phyloP scores from a whole-genome alignment of 2,329 filamentous ascomycete species.

The Fusarium coffeatum region DNA sequence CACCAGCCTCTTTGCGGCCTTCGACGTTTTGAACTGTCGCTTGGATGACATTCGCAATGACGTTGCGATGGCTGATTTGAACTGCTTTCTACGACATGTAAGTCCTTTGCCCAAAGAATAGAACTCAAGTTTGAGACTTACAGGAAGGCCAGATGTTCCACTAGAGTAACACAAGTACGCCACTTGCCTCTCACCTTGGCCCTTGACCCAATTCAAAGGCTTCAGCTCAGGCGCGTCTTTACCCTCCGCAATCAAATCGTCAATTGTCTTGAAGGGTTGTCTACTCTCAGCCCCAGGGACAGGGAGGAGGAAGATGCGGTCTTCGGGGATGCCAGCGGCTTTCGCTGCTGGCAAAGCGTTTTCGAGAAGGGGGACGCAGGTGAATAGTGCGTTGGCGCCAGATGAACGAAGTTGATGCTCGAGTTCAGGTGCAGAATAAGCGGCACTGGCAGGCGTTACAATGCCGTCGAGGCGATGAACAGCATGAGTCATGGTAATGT shows the following conservation, averaged over 20 bases:
- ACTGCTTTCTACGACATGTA: constrained; percentile 74
- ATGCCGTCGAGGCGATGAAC: constrained; percentile 81
- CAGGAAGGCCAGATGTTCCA: constrained; percentile 81
- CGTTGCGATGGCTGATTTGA: constrained; percentile 83
- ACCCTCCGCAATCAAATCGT: constrained; percentile 74
- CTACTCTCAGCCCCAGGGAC: constrained; percentile 68
- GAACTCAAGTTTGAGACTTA: constrained; percentile 51
- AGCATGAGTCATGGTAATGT: constrained; percentile 77
- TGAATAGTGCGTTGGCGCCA: constrained; percentile 76
- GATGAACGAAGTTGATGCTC: constrained; percentile 78
- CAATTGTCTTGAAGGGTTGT: constrained; percentile 70
- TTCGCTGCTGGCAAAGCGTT: constrained; percentile 73
- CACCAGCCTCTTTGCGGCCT: constrained; percentile 50
- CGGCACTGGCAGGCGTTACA: constrained; percentile 79
- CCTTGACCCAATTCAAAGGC: constrained; percentile 68
- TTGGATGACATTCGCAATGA: constrained; percentile 81
- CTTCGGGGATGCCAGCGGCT: constrained; percentile 70
- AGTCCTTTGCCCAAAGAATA: neutral
- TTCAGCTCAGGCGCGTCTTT: constrained; percentile 63
- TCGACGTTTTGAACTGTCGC: constrained; percentile 59
- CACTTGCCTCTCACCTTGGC: constrained; percentile 74
- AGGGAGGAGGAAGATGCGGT: constrained; percentile 76
- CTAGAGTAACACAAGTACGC: constrained; percentile 85
- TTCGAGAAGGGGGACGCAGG: constrained; percentile 73
- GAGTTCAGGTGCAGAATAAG: constrained; percentile 76